Evolutionary conservation across 495 filamentous ascomycete genomes (phyloP), one percentile per base, ranked within the genome.

Genomic region (Penicillium herquei): DNA sequence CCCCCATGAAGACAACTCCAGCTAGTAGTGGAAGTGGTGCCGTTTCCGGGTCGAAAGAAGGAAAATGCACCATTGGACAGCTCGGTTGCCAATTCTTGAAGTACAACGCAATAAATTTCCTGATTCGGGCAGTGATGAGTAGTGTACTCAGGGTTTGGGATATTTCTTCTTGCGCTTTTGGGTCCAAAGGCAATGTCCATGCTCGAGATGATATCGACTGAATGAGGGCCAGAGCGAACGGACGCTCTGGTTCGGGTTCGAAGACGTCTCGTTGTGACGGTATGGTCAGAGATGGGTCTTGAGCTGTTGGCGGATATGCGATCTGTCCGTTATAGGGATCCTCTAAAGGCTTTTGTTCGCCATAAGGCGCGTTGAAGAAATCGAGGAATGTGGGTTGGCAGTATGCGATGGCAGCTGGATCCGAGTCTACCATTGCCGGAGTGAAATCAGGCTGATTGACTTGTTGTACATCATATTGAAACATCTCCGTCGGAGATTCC

Each of bases 31-130:
- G 67, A 47, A 72, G 51, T 5, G 74, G 56, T 8, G 66, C 66
- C 1, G 61, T 62, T 16, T 75, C 72, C 7, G 69, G 59, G 44
- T 77, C 66, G 37, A 81, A 78, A 0, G 74, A 66, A 1, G 73
- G 69, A 3, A 57, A 32, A 51, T 78, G 75, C 10, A 79, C 53
- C 37, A 79, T 73, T 2, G 72, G 52, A 48, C 74, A 78, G 56
- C 70, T 77, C 3, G 65, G 68, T 34, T 80, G 75, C 78, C 78
- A 80, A 52, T 72, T 75, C 44, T 69, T 69, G 56, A 77, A 77
- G 55, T 79, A 79, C 5, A 78, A 58, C 12, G 59, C 45, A 0
- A 73, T 55, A 33, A 73, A 75, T 44, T 74, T 77, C 9, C 66
- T 70, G 16, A 80, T 77, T 13, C 72, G 69, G 1, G 69, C 64